Evolutionary conservation across 1,284 basidiomycete species (phyloP), one percentile per base, ranked within the genome.

Genomic region (Microbotryum scabiosae): DNA sequence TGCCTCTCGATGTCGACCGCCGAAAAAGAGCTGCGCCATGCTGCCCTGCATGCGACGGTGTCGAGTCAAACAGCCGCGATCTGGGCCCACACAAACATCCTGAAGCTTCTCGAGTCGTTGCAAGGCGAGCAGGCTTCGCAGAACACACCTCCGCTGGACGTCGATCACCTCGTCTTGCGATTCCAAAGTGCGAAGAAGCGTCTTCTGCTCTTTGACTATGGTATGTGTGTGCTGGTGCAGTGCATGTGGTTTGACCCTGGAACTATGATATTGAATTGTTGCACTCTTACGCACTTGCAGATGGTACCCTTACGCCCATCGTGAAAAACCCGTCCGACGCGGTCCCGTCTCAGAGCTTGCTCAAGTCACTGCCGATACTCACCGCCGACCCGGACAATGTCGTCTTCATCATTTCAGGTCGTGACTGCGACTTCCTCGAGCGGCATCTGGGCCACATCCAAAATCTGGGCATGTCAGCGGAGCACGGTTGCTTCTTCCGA

Each of bases 321-420:
- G 94, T 98, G 74, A 96, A 92, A 78, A 84, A 85, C 16, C 94
- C 96, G 0, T 85, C 85, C 51, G 86, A 87, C 78, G 94, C 96
- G 2, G 78, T 87, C 9, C 94, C 94, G 0, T 87, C 90, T 0
- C 76, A 81, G 18, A 79, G 82, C 26, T 85, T 94, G 20, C 82
- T 94, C 28, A 78, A 82, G 50, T 88, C 88, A 1, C 84, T 98
- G 61, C 77, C 82, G 52, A 77, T 79, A 59, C 82, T 98, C 41
- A 79, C 85, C 2, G 78, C 80, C 14, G 93, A 98, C 75, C 86
- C 88, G 51, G 80, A 80, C 70, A 98, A 98, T 75, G 72, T 97
- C 47, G 90, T 97, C 60, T 98, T 91, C 79, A 90, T 98, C 75
- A 97, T 98, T 74, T 96, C 91, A 0, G 94, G 94, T 5, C 87